These are phyloP conservation scores for Aspergillus diversus DNA, from an alignment of 495 filamentous ascomycete genomes.

Conservation along the genomic window DNA sequence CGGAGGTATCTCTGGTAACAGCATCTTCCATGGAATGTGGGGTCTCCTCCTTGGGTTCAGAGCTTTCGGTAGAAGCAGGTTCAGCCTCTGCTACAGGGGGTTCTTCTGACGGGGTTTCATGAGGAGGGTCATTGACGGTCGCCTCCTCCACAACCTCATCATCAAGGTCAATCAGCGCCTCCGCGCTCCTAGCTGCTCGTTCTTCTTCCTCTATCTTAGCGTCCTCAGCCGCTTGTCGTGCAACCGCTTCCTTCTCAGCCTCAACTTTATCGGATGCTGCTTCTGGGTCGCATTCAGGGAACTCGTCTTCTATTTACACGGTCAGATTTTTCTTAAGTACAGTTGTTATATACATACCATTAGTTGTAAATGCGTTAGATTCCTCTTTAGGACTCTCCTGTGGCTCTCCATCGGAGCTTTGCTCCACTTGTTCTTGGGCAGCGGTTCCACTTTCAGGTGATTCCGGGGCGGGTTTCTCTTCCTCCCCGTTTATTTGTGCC, in stretches of 20 bases:
- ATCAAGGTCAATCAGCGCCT: slow-evolving; percentile 21
- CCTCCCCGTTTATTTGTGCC: background rate
- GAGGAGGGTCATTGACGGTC: slow-evolving; percentile 9
- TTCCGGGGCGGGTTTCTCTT: slow-evolving; percentile 5
- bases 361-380: slow-evolving; percentile 8
- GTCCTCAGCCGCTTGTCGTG: slow-evolving; percentile 26
- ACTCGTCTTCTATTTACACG: slow-evolving; percentile 22
- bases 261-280: slow-evolving; percentile 30
- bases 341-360: slow-evolving; percentile 18
- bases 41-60: slow-evolving; percentile 19
- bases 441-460: background rate
- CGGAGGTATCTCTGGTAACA: slow-evolving; percentile 1
- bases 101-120: slow-evolving; percentile 2
- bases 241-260: slow-evolving; percentile 28
- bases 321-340: slow-evolving; percentile 9
- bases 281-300: slow-evolving; percentile 26
- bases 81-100: slow-evolving; percentile 4
- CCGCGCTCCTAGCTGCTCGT: slow-evolving; percentile 11
- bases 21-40: slow-evolving; percentile 12
- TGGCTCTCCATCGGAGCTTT: background rate
- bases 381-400: background rate
- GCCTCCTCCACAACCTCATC: slow-evolving; percentile 21
- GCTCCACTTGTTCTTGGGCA: background rate
- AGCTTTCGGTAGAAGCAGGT: slow-evolving; percentile 16
- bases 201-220: slow-evolving; percentile 25